Conservation (phyloP, 805 yeast species). For the Saccharomycopsis olivae region DNA sequence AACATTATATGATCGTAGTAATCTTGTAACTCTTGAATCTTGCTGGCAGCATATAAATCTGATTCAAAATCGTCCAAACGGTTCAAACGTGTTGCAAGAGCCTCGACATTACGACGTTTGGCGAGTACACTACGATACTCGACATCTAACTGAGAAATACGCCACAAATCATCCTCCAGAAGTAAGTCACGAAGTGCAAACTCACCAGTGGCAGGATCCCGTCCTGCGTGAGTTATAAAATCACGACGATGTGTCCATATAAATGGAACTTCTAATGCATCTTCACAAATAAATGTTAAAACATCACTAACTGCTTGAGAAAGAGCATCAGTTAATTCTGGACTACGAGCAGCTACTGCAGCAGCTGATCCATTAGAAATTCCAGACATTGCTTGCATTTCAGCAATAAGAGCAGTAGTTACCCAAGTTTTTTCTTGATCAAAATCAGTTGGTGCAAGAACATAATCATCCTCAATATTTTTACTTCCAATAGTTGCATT, state of each 20-base stretch:
- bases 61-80: conserved; percentile 49
- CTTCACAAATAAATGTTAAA: conserved; percentile 62
- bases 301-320: conserved; percentile 59
- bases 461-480: conserved; percentile 50
- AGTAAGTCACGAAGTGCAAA: conserved; percentile 35
- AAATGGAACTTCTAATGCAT: conserved; percentile 83
- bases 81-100: conserved; percentile 42
- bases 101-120: conserved; percentile 54
- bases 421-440: conserved; percentile 74
- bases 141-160: conserved; percentile 74
- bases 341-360: conserved; percentile 52
- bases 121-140: conserved; percentile 80
- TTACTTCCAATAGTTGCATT: no score
- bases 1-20: conserved; percentile 63
- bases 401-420: conserved; percentile 37
- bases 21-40: conserved; percentile 79
- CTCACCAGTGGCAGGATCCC: conserved; percentile 31
- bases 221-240: conserved; percentile 53
- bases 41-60: conserved; percentile 42
- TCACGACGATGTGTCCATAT: conserved; percentile 95
- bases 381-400: conserved; percentile 44
- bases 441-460: conserved; percentile 56
- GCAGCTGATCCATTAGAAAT: conserved; percentile 65
- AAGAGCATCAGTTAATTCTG: conserved; percentile 24
- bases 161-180: conserved; percentile 85